Evolutionary conservation across 441 rosid species (phyloP).

Genomic region (Bocquillonia castaneifolia): DNA sequence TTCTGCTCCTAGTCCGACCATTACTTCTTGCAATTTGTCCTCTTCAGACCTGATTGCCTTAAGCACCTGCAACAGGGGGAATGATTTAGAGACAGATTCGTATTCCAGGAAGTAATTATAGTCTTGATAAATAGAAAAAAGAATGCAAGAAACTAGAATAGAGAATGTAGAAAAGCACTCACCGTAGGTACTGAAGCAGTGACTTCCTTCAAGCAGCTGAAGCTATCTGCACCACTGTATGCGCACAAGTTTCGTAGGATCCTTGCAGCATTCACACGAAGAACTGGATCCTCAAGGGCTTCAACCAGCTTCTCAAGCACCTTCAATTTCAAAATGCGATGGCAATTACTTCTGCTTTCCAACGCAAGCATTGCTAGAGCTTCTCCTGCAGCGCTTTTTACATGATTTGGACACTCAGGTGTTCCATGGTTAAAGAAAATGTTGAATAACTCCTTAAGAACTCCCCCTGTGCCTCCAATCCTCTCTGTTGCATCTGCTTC

Average conservation of each 20-base stretch:
- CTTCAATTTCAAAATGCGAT: conserved; percentile 54
- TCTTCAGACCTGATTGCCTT: conserved; percentile 51
- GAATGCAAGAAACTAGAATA: not conserved
- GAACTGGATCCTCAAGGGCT: conserved; percentile 48
- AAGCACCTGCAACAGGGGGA: conserved; percentile 47
- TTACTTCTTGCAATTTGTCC: conserved; percentile 71
- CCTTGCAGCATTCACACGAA: conserved; percentile 68
- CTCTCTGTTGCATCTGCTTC: conserved; percentile 71
- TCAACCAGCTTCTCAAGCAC: conserved; percentile 45
- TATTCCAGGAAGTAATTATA: not conserved
- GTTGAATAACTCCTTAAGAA: conserved; percentile 66
- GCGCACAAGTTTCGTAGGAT: conserved; percentile 64
- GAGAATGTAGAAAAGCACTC: conserved; percentile 21
- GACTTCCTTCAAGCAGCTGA: conserved; percentile 39
- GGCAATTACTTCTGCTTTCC: conserved; percentile 69
- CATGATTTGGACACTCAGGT: conserved; percentile 40
- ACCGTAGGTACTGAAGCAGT: conserved; percentile 65
- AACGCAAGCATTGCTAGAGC: conserved; percentile 80
- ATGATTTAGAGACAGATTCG: not conserved
- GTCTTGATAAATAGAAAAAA: not conserved
- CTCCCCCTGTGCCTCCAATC: conserved; percentile 84
- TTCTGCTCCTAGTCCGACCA: conserved; percentile 79
- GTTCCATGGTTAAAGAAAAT: conserved; percentile 53
- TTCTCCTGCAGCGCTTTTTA: conserved; percentile 74
- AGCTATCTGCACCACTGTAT: conserved; percentile 47